Base-by-base conservation (phyloP, 2,329 filamentous ascomycete species). In the Coniella lustricola region DNA sequence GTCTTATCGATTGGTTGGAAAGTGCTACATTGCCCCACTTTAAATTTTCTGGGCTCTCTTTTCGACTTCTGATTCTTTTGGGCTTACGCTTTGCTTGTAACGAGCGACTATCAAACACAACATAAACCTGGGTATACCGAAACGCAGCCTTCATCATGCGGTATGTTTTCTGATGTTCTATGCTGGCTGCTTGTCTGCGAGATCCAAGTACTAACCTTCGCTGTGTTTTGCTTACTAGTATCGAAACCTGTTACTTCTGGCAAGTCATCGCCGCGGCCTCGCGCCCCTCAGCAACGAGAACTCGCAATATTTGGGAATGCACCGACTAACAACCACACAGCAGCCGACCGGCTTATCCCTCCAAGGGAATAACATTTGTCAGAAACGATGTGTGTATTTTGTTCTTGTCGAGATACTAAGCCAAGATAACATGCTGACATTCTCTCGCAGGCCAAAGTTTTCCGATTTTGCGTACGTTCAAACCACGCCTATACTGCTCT, bases 181-280 rank as follows among this genome's bases (percentile, higher is more conserved):
- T 12, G 4, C 20, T 33, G 12, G 10, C 35, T 20, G 37, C 45
- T 40, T 22, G 17, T 47, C 12, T 39, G 10, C 25, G 5, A 10
- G 5, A 29, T 29, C 25, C 25, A 10, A 29, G n/a, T n/a, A 29
- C 25, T 29, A 10, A 29, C 25, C 5, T 29, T 29, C 5, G n/a
- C n/a, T 29, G 5, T 22, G 1, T 21, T 29, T 16, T 18, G 32
- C n/a, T 29, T 12, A 21, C 29, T 39, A 74, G 73, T 62, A 73
- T 77, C 61, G 80, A 84, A 66, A 82, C 77, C 49, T 85, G 82
- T 66, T 82, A 84, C 64, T 85, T 86, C 67, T 87, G 84, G 44
- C 67, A 84, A 48, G 49, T 51, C 35, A 14, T 7, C 29, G n/a
- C n/a, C n/a, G n/a, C 22, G 20, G 29, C 29, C n/a, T 37, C 39